Conservation (phyloP, 306 rosid species). For the Hippophae gyantsensis region DNA sequence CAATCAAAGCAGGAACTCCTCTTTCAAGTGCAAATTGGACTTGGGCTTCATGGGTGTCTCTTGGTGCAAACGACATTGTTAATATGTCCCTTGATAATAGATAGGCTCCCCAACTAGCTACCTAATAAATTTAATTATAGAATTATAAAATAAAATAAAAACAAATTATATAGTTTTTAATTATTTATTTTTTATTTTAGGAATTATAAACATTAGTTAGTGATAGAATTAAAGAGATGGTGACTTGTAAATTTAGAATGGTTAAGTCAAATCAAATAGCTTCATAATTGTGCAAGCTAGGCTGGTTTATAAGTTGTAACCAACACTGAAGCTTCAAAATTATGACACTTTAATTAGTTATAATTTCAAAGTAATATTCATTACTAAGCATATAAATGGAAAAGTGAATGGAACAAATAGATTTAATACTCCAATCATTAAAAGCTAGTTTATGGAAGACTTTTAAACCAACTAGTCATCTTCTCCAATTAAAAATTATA, state of each 20-base stretch:
- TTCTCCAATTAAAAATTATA: neutral
- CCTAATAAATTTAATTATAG: constrained; percentile 26
- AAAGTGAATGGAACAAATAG: constrained; percentile 7
- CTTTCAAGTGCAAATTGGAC: constrained; percentile 96
- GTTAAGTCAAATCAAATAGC: neutral
- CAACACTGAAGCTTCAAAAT: neutral
- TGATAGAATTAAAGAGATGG: neutral
- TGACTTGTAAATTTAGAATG: constrained; percentile 4
- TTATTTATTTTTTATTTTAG: too few species aligned
- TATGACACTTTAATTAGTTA: neutral
- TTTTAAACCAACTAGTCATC: neutral
- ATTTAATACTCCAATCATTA: neutral
- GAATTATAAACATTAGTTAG: neutral
- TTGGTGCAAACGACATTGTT: constrained; percentile 86
- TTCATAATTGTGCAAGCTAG: neutral
- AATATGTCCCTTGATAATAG: constrained; percentile 70
- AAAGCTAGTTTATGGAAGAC: neutral
- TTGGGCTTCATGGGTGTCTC: constrained; percentile 86
- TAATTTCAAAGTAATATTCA: neutral
- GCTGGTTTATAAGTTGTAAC: neutral
- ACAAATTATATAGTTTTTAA: too few species aligned
- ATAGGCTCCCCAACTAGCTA: constrained; percentile 95
- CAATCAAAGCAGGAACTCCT: constrained; percentile 92
- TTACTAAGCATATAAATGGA: neutral
- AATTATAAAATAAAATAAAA: neutral